Conservation (phyloP, 208 protist species). For the Porcisia hertigi region DNA sequence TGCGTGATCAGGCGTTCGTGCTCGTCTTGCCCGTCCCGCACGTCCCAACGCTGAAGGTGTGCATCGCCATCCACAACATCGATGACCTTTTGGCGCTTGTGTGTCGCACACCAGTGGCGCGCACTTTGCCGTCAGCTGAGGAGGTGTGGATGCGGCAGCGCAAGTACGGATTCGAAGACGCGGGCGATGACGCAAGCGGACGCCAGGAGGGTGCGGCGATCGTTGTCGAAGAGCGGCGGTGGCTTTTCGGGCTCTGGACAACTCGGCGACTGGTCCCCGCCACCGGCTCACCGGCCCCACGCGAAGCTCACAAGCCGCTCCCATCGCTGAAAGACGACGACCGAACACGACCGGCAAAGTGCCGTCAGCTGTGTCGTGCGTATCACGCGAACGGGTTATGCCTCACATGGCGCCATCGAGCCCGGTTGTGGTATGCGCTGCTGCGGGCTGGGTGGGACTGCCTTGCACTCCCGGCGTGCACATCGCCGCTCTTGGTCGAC, state of each 20-base stretch:
- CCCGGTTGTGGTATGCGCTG: constrained; percentile 39
- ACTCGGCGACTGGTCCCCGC: constrained; percentile 11
- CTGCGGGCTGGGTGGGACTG: constrained; percentile 32
- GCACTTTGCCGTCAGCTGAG: constrained; percentile 40
- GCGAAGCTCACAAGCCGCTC: background rate
- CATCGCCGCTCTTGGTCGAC: constrained; percentile 62
- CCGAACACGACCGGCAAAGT: constrained; percentile 20
- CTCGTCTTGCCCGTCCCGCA: constrained; percentile 68
- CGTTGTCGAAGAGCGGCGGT: constrained; percentile 28
- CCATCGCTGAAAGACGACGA: background rate
- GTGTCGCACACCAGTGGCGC: constrained; percentile 36
- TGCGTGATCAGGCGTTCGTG: constrained; percentile 61
- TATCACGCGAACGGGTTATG: constrained; percentile 36
- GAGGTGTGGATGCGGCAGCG: constrained; percentile 44
- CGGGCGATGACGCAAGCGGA: constrained; percentile 8
- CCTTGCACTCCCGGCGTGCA: constrained; percentile 27
- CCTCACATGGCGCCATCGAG: constrained; percentile 50
- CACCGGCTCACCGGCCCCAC: background rate
- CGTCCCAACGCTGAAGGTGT: constrained; percentile 60
- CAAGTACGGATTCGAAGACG: constrained; percentile 23
- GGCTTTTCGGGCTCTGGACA: constrained; percentile 41
- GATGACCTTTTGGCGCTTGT: constrained; percentile 68
- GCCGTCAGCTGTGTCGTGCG: constrained; percentile 23
- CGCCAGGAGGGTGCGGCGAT: background rate
- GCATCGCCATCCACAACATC: constrained; percentile 68